Conservation (phyloP, 1,284 basidiomycete species). For the Thelephora terrestris region DNA sequence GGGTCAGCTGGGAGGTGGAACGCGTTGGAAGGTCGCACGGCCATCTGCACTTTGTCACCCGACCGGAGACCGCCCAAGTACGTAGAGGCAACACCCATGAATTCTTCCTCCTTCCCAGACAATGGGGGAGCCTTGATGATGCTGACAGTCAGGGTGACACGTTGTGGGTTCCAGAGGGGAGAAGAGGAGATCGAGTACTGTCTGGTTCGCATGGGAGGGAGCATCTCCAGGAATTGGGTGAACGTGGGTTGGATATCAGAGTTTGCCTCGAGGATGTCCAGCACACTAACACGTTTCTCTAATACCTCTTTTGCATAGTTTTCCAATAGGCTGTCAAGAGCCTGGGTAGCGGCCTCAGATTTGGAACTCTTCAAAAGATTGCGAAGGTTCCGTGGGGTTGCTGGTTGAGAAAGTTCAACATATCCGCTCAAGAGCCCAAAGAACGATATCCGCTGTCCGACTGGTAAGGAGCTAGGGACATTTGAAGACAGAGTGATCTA, state of each 20-base stretch:
- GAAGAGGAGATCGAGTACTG: conserved; percentile 48
- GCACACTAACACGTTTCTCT: conserved; percentile 30
- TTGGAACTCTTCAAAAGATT: conserved; percentile 14
- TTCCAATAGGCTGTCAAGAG: conserved; percentile 20
- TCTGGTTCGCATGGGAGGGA: conserved; percentile 39
- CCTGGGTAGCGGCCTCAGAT: conserved; percentile 10
- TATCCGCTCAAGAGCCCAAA: conserved; percentile 31
- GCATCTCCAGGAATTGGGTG: conserved; percentile 30
- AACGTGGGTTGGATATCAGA: conserved; percentile 31
- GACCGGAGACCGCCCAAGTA: conserved; percentile 33
- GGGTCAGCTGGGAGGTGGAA: conserved; percentile 42
- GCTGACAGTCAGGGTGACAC: conserved; percentile 36
- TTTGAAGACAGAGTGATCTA: conserved; percentile 30
- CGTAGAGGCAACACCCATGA: conserved; percentile 40
- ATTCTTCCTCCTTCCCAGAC: conserved; percentile 24
- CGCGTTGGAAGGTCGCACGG: conserved; percentile 29
- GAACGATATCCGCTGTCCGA: conserved; percentile 26
- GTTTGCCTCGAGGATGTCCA: conserved; percentile 35
- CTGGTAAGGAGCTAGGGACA: conserved; percentile 33
- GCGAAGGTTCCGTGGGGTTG: conserved; percentile 30
- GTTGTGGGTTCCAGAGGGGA: conserved; percentile 34
- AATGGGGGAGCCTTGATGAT: conserved; percentile 30
- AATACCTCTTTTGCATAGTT: conserved; percentile 29
- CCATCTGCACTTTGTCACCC: conserved; percentile 35
- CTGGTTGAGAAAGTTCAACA: conserved; percentile 38